Base-by-base conservation (phyloP, 2,329 filamentous ascomycete genomes). In the Pseudohalonectria lignicola region DNA sequence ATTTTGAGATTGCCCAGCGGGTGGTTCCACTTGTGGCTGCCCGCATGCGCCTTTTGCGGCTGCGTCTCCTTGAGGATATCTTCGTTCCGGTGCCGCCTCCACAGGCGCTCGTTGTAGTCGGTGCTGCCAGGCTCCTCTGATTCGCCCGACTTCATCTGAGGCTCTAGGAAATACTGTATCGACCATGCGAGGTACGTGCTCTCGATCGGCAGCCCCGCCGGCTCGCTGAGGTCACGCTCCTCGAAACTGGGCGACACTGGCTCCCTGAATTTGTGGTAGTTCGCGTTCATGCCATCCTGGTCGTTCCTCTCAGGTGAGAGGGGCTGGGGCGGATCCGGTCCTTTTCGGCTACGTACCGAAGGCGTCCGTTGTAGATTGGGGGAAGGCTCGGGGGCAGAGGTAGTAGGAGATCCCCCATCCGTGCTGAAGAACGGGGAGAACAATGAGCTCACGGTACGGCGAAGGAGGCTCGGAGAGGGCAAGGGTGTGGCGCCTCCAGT, bases 101-200 rank as follows among this genome's bases (percentile, higher is more conserved):
- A 98, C 3, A 98, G 67, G 13, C 92, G 79, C 54, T 92, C 82
- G 50, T 98, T 98, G 61, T 96, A 98, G 57, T 96, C 88, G 13
- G 85, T 85, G 52, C 87, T 95, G 25, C 92, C 92, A 12, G 92
- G 92, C 54, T 98, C 92, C 50, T 98, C 92, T 18, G 88, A 85
- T 56, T 98, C 92, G 41, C 84, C 88, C 3, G 86, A 82, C 54
- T 92, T 93, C 92, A 98, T 96, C 60, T 98, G 92, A 23, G 92
- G 92, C 57, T 96, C 88, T 21, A 88, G 85, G 69, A 96, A 98
- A 57, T 98, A 96, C 58, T 90, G 90, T 32, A 92, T 87, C 4
- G 88, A 94, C 88, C 90, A 98, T 45, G 94, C 86, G 45, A 94
- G 70, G 58, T 96, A 94, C 8, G 73, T 79, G 55, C 87, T 94